phyloP scores from a whole-genome alignment of 768 basidiomycete genomes.

The Termitomyces titanicus region DNA sequence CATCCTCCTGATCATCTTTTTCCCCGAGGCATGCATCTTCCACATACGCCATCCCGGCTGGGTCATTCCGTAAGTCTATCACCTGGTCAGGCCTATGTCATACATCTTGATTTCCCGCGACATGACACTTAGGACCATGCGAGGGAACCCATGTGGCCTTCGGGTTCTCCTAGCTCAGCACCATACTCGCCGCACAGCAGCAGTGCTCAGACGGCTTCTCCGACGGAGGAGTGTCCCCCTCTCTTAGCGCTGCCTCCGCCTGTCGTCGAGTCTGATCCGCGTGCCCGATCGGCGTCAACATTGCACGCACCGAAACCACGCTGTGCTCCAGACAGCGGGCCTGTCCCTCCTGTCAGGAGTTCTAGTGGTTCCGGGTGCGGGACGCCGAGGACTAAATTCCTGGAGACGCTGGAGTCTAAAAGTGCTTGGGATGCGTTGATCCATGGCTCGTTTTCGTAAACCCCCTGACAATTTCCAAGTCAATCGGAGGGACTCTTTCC shows the following conservation, averaged over 20 bases:
- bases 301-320: constrained; percentile 17
- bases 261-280: constrained; percentile 4
- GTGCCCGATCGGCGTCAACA: background rate
- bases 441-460: constrained; percentile 62
- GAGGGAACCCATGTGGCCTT: constrained; percentile 9
- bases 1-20: constrained; percentile 23
- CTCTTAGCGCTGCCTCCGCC: constrained; percentile 12
- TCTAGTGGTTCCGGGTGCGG: constrained; percentile 18
- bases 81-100: background rate
- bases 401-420: constrained; percentile 57
- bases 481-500: background rate
- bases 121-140: constrained; percentile 9
- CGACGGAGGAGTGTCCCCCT: constrained; percentile 11
- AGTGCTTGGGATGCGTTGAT: constrained; percentile 67
- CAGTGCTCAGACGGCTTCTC: constrained; percentile 5
- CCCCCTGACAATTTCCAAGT: background rate
- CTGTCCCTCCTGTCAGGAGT: constrained; percentile 1
- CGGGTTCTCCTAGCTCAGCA: constrained; percentile 8
- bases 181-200: constrained; percentile 8
- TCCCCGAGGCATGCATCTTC: constrained; percentile 18
- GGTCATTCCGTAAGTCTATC: constrained; percentile 15
- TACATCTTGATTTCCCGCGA: constrained; percentile 2
- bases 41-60: constrained; percentile 20
- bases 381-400: constrained; percentile 43
- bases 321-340: constrained; percentile 11